Evolutionary conservation across 2,329 filamentous ascomycete genomes (phyloP).

Genomic region (Rutstroemia sp.): DNA sequence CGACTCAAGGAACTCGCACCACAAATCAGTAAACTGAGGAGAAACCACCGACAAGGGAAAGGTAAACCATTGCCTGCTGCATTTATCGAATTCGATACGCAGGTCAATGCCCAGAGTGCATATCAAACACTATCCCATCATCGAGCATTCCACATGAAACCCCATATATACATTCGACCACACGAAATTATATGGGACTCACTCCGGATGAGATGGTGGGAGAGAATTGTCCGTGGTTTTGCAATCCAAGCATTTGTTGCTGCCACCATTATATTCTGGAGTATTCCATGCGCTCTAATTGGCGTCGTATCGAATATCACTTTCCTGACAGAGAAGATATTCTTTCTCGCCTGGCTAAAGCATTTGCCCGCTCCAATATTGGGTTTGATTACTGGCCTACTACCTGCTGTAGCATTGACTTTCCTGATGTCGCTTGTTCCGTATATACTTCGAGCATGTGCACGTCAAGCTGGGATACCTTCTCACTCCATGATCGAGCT

Average conservation of each 20-base stretch:
- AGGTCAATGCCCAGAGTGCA: conserved; percentile 54
- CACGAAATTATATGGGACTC: conserved; percentile 61
- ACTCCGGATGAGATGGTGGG: conserved; percentile 54
- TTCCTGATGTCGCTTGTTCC: conserved; percentile 54
- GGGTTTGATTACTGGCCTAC: conserved; percentile 54
- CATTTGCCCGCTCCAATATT: conserved; percentile 45
- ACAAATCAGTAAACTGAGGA: conserved; percentile 27
- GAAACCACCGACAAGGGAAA: conserved; percentile 37
- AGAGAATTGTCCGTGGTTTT: conserved; percentile 48
- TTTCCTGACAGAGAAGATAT: conserved; percentile 42
- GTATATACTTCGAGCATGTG: conserved; percentile 52
- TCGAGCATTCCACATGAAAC: conserved; percentile 54
- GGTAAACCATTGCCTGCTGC: conserved; percentile 48
- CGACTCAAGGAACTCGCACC: conserved; percentile 27
- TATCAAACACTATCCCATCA: conserved; percentile 60
- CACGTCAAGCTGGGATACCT: conserved; percentile 50
- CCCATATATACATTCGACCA: conserved; percentile 53
- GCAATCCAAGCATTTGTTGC: conserved; percentile 44
- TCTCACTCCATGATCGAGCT: conserved; percentile 53
- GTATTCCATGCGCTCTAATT: conserved; percentile 58
- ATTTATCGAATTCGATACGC: conserved; percentile 58
- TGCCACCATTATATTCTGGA: conserved; percentile 58
- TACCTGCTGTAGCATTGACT: conserved; percentile 53
- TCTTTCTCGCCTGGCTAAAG: conserved; percentile 51
- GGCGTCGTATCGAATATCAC: conserved; percentile 59